phyloP scores from a whole-genome alignment of 371 early-diverging fungal species.

The Choanephora cucurbitarum region DNA sequence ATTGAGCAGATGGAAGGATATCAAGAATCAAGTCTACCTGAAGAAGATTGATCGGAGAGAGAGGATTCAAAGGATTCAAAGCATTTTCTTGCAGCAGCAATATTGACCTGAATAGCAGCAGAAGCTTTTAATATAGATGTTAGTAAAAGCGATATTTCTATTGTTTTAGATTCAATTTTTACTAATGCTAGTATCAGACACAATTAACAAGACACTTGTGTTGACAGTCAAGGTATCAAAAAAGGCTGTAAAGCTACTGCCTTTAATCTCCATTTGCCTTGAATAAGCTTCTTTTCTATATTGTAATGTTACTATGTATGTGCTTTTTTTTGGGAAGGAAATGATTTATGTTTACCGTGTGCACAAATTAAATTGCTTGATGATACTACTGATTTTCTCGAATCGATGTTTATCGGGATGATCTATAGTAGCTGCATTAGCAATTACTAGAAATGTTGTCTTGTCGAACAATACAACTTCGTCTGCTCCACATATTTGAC shows the following conservation, averaged over 20 bases:
- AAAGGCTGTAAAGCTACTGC: conserved; percentile 79
- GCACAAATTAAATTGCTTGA: conserved; percentile 90
- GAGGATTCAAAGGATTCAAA: conserved; percentile 78
- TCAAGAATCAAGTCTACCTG: conserved; percentile 27
- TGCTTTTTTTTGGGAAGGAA: no score
- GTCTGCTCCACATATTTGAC: conserved; percentile 84
- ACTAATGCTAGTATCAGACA: conserved; percentile 89
- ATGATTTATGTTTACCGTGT: conserved; percentile 75
- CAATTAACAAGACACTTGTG: conserved; percentile 89
- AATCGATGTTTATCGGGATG: conserved; percentile 79
- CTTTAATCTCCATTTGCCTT: conserved; percentile 77
- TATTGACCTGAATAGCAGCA: conserved; percentile 81
- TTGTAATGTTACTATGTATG: no score
- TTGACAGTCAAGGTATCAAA: conserved; percentile 91
- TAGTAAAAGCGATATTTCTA: neutral
- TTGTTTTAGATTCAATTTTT: no score
- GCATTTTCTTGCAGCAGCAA: conserved; percentile 78
- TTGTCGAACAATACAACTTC: conserved; percentile 95
- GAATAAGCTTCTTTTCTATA: conserved; percentile 22
- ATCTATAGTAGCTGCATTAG: conserved; percentile 63
- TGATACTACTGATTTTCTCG: conserved; percentile 91
- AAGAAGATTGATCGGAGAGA: conserved; percentile 2
- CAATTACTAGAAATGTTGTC: conserved; percentile 95
- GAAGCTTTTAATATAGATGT: conserved; percentile 65
- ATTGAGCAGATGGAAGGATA: conserved; percentile 45